Evolutionary conservation across 2,329 filamentous ascomycete genomes (phyloP), one percentile per base, ranked within the genome.

Genomic region (Cryphonectria nitschkei): DNA sequence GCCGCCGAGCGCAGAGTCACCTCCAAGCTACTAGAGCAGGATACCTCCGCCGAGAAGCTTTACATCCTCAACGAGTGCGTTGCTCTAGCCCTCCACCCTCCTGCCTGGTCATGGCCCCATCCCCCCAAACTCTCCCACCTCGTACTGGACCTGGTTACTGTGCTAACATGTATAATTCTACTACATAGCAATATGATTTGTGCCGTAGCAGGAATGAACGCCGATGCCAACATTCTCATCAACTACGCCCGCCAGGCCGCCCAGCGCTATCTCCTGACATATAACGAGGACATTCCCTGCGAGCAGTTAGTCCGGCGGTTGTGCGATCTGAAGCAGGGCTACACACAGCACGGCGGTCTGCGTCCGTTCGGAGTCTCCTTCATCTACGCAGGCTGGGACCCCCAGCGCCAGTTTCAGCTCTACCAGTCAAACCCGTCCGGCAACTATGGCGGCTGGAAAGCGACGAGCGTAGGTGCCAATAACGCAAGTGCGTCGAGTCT

Each of bases 381-480:
- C 89, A 98, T 99, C 88, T 99, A 99, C 81, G 97, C 97, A 65
- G 96, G 96, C 72, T 99, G 95, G 89, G 96, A 99, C 80, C 93
- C 93, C 72, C 93, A 97, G 83, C 89, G 95, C 79, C 92, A 98
- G 81, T 99, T 99, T 87, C 96, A 99, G 86, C 90, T 99, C 74
- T 99, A 98, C 85, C 94, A 98, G 82, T 98, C 95, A 87, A 99
- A 99, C 83, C 96, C 96, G 19, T 97, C 93, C 74, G 96, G 96
- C 77, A 99, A 99, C 87, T 99, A 99, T 81, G 97, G 96, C 74
- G 96, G 96, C 70, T 99, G 96, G 96, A 99, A 99, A 86, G 96
- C 96, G 46, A 99, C 96, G 68, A 97, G 94, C 78, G 95, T 97
- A 6, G 96, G 96, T 65, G 97, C 97, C 74, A 99, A 99, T 87